Evolutionary conservation across 2,329 filamentous ascomycete species (phyloP).

Genomic region (Neopestalotiopsis clavispora): DNA sequence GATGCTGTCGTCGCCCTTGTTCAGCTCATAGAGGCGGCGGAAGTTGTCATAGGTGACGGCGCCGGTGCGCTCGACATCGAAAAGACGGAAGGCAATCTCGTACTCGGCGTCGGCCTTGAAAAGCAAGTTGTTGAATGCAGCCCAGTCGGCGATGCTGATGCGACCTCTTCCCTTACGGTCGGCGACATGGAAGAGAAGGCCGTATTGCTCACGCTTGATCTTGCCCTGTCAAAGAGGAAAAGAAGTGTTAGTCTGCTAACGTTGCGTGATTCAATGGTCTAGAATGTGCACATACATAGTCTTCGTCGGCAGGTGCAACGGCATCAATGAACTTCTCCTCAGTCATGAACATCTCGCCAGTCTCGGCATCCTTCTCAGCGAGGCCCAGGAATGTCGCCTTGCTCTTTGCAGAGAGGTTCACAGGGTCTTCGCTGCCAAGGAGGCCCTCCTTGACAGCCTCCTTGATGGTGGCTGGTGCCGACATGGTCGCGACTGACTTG

Average conservation of each 20-base stretch:
- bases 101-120: slow-evolving; percentile 96
- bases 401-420: slow-evolving; percentile 74
- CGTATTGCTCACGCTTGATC: slow-evolving; percentile 95
- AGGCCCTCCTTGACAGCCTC: slow-evolving; percentile 81
- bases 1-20: slow-evolving; percentile 83
- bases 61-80: slow-evolving; percentile 84
- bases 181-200: slow-evolving; percentile 89
- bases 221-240: slow-evolving; percentile 75
- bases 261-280: slow-evolving; percentile 15
- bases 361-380: slow-evolving; percentile 75
- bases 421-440: slow-evolving; percentile 63
- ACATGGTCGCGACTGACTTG: slow-evolving; percentile 37
- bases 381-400: slow-evolving; percentile 77
- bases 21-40: slow-evolving; percentile 81
- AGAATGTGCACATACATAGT: slow-evolving; percentile 74
- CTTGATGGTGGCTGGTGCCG: slow-evolving; percentile 57
- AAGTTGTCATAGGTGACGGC: slow-evolving; percentile 90
- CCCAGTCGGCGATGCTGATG: slow-evolving; percentile 85
- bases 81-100: slow-evolving; percentile 96
- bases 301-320: slow-evolving; percentile 82
- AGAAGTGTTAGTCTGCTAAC: slow-evolving; percentile 17
- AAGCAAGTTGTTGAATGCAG: slow-evolving; percentile 90
- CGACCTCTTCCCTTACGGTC: slow-evolving; percentile 77
- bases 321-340: slow-evolving; percentile 90
- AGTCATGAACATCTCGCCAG: slow-evolving; percentile 80